Evolutionary conservation across 257 asterid species (phyloP).

Genomic region (Verbena officinalis): DNA sequence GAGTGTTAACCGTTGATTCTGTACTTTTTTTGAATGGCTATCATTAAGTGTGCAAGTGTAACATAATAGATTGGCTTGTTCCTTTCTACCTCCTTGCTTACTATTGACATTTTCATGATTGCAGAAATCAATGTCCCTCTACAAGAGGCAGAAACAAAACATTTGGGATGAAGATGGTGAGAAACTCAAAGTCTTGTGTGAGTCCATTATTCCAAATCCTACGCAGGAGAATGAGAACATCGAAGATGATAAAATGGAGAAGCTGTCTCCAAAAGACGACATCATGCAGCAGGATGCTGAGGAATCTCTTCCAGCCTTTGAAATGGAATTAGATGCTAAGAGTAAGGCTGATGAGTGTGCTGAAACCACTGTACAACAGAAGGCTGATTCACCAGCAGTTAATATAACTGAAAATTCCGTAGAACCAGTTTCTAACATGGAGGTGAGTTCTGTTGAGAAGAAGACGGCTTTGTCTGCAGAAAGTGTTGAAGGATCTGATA

Average conservation of each 20-base stretch:
- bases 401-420: slow-evolving; percentile 32
- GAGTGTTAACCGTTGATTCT: background rate
- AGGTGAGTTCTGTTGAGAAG: slow-evolving; percentile 32
- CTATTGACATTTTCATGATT: slow-evolving; percentile 24
- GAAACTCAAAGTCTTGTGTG: slow-evolving; percentile 29
- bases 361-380: slow-evolving; percentile 25
- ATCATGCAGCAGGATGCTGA: slow-evolving; percentile 34
- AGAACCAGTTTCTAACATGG: slow-evolving; percentile 27
- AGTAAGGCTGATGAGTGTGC: slow-evolving; percentile 37
- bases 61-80: background rate
- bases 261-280: slow-evolving; percentile 31
- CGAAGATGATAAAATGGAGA: slow-evolving; percentile 37
- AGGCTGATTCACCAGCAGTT: slow-evolving; percentile 36
- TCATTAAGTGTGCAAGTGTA: slow-evolving; percentile 1
- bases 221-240: slow-evolving; percentile 33
- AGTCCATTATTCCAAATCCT: slow-evolving; percentile 26
- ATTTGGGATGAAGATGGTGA: slow-evolving; percentile 32
- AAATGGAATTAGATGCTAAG: slow-evolving; percentile 32
- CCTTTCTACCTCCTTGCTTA: slow-evolving; percentile 15
- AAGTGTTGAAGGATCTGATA: slow-evolving; percentile 38
- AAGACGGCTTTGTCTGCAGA: slow-evolving; percentile 24
- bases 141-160: slow-evolving; percentile 58
- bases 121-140: slow-evolving; percentile 84
- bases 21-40: background rate
- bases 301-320: slow-evolving; percentile 31